Evolutionary conservation across 192 early-diverging fungal genomes (phyloP).

Genomic region (Mortierella hygrophila): DNA sequence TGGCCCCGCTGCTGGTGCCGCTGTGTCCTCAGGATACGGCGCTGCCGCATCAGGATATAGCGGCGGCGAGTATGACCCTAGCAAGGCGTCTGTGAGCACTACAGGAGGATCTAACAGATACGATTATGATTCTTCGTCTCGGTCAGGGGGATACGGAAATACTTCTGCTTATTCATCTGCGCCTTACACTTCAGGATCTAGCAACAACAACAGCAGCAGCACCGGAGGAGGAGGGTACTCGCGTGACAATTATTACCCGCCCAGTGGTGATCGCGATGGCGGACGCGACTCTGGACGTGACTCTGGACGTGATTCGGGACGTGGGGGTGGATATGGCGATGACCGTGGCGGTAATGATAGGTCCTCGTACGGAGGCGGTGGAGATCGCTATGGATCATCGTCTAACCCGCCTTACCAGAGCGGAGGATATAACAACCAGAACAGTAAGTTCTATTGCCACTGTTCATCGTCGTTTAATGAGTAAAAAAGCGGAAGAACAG

Average conservation of each 20-base stretch:
- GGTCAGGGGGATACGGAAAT: constrained; percentile 15
- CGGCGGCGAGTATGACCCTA: constrained; percentile 17
- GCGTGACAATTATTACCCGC: not conserved
- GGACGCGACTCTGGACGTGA: constrained; percentile 35
- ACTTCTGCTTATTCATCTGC: constrained; percentile 23
- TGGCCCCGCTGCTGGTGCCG: constrained; percentile 6
- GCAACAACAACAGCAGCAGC: not conserved
- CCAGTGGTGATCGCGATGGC: constrained; percentile 31
- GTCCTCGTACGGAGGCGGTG: constrained; percentile 13
- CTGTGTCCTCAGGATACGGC: not conserved
- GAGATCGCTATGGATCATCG: constrained; percentile 46
- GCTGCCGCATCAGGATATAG: constrained; percentile 15
- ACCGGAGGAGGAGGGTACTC: constrained; percentile 5
- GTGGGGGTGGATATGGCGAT: constrained; percentile 15
- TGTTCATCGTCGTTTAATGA: not conserved
- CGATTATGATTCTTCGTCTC: constrained; percentile 22
- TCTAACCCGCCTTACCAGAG: constrained; percentile 1
- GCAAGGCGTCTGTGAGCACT: constrained; percentile 4
- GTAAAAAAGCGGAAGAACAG: not conserved
- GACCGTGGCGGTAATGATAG: constrained; percentile 26
- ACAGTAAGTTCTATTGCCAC: not conserved
- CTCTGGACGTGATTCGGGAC: constrained; percentile 23
- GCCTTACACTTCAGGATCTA: constrained; percentile 20
- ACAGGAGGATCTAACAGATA: constrained; percentile 7
- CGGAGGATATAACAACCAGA: constrained; percentile 1